phyloP scores from a whole-genome alignment of 208 protist species.

The Strigomonas culicis region DNA sequence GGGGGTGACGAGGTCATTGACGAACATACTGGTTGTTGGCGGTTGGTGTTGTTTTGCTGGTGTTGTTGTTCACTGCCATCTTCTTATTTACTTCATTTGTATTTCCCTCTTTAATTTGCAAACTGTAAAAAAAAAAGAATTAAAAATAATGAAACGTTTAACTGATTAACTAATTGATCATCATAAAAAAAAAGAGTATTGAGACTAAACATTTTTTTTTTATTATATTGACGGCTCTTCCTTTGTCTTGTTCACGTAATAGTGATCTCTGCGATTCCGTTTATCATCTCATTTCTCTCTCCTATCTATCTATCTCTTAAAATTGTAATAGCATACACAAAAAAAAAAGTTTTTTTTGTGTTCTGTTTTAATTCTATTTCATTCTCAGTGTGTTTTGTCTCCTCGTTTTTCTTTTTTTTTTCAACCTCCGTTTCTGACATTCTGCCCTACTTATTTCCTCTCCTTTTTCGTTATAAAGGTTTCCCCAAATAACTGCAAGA shows the following conservation, averaged over 20 bases:
- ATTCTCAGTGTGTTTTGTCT: constrained; percentile 3
- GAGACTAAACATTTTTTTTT: neutral
- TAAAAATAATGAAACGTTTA: no score
- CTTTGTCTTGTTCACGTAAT: constrained; percentile 11
- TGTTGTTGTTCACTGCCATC: constrained; percentile 12
- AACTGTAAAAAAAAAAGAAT: no score
- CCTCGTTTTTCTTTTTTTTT: constrained; percentile 4
- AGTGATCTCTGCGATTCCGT: constrained; percentile 6
- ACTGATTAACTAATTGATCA: neutral
- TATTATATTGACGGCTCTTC: constrained; percentile 3
- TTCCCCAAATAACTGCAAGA: no score
- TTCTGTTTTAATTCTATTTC: constrained; percentile 20
- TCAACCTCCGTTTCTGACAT: constrained; percentile 2
- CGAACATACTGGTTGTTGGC: no score
- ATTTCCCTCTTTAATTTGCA: constrained; percentile 6
- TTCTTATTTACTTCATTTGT: constrained; percentile 15
- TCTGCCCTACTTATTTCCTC: constrained; percentile 4
- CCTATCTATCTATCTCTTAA: neutral
- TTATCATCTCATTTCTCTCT: neutral
- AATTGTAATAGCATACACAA: neutral
- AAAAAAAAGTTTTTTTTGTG: neutral
- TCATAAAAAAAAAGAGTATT: neutral
- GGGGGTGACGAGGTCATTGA: neutral
- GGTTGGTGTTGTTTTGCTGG: neutral
- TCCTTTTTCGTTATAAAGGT: constrained; percentile 5